Percentiles rank a stretch among this genome's conserved stretches.
Evolutionary conservation across 805 yeast species (phyloP).

Genomic region (Metschnikowia baotianmanensis): DNA sequence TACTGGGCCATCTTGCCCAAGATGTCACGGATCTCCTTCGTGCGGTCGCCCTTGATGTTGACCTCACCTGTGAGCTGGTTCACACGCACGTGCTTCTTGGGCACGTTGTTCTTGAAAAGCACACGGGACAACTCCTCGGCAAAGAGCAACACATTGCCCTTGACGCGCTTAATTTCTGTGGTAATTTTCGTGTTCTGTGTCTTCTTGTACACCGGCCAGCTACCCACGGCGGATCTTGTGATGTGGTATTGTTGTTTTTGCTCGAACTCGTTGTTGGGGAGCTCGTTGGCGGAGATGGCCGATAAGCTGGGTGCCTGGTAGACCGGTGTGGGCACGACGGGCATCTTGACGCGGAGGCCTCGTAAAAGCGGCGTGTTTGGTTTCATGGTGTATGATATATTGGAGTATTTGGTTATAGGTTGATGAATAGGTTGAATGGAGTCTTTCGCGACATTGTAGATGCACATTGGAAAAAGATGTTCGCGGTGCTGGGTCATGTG

Average conservation of each 20-base stretch:
- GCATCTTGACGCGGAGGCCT: slow-evolving; percentile 24
- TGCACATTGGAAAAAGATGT: too few species aligned
- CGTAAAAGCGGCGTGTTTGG: slow-evolving; percentile 15
- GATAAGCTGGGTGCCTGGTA: slow-evolving; percentile 30
- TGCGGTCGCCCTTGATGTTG: slow-evolving; percentile 41
- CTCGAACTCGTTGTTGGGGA: slow-evolving; percentile 32
- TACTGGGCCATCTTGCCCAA: slow-evolving; percentile 21
- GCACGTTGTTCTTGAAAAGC: slow-evolving; percentile 23
- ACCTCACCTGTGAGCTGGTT: slow-evolving; percentile 35
- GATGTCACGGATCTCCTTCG: slow-evolving; percentile 27
- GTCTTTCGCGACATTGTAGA: too few species aligned
- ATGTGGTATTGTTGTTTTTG: slow-evolving; percentile 37
- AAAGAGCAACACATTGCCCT: slow-evolving; percentile 65
- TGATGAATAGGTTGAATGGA: too few species aligned
- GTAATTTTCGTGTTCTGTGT: slow-evolving; percentile 59
- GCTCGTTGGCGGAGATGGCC: slow-evolving; percentile 15
- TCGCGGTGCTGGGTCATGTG: too few species aligned
- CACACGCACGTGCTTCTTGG: slow-evolving; percentile 34
- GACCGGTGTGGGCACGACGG: slow-evolving; percentile 16
- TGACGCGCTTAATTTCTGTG: slow-evolving; percentile 71
- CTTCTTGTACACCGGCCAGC: slow-evolving; percentile 80
- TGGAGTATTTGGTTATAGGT: background rate
- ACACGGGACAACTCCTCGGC: slow-evolving; percentile 58
- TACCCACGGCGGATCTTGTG: slow-evolving; percentile 56
- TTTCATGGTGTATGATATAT: slow-evolving; percentile 22